phyloP scores from a whole-genome alignment of 768 basidiomycete genomes.

The Termitomyces sp. region DNA sequence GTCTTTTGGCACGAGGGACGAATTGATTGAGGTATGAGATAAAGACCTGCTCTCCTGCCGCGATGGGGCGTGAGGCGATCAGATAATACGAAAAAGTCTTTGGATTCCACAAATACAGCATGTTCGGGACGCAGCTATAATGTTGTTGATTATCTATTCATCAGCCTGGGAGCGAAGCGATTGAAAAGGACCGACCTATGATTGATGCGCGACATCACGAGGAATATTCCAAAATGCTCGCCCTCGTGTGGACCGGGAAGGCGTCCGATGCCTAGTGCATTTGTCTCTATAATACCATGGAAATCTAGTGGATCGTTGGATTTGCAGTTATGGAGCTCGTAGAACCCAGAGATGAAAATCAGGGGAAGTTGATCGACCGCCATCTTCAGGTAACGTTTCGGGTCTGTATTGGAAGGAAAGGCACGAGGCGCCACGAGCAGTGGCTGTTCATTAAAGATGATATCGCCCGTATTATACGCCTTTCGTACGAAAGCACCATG shows the following conservation, averaged over 20 bases:
- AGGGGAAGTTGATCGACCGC: background rate
- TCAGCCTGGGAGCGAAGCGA: background rate
- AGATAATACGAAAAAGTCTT: slow-evolving; percentile 4
- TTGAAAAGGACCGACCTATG: slow-evolving; percentile 13
- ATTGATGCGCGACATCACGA: slow-evolving; percentile 9
- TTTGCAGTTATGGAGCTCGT: slow-evolving; percentile 13
- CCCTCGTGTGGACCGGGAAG: slow-evolving; percentile 13
- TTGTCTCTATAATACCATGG: slow-evolving; percentile 10
- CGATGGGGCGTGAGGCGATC: slow-evolving; percentile 15
- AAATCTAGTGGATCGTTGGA: background rate
- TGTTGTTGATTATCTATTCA: too few relatives aligned
- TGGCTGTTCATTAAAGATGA: slow-evolving; percentile 8
- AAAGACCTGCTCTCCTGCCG: slow-evolving; percentile 14
- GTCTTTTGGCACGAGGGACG: slow-evolving; percentile 7
- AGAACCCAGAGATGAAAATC: background rate
- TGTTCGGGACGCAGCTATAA: slow-evolving; percentile 16
- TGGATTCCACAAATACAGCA: slow-evolving; percentile 8
- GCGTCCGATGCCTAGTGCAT: slow-evolving; percentile 8
- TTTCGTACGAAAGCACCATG: slow-evolving; percentile 4
- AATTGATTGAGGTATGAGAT: slow-evolving; percentile 10
- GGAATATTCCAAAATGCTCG: slow-evolving; percentile 1
- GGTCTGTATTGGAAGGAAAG: background rate
- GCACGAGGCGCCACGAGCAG: slow-evolving; percentile 1
- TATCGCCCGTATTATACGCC: slow-evolving; percentile 7
- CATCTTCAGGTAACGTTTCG: background rate